phyloP scores from a whole-genome alignment of 345 rosid genomes.

The Capsella bursapastoris region DNA sequence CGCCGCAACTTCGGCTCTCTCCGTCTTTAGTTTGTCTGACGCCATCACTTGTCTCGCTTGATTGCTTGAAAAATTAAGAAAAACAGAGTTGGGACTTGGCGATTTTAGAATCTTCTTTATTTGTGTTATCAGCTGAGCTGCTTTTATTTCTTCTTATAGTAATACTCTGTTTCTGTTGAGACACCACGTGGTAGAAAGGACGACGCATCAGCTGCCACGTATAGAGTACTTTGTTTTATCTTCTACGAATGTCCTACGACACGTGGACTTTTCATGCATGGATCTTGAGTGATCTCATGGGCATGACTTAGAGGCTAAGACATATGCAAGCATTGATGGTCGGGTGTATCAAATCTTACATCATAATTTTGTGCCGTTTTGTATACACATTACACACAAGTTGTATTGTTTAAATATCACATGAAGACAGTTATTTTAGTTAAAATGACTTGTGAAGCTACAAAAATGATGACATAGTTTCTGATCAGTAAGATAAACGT shows the following conservation, averaged over 20 bases:
- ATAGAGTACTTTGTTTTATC: neutral
- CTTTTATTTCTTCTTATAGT: slow-evolving; percentile 36
- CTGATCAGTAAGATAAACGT: too few relatives aligned
- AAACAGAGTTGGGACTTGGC: neutral
- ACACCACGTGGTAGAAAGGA: slow-evolving; percentile 30
- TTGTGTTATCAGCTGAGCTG: neutral
- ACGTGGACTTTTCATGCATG: slow-evolving; percentile 37
- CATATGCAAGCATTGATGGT: neutral
- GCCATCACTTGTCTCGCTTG: slow-evolving; percentile 48
- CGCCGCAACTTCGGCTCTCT: slow-evolving; percentile 61
- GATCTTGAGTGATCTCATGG: slow-evolving; percentile 9
- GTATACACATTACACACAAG: too few relatives aligned
- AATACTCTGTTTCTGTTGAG: neutral
- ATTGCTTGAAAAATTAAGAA: neutral
- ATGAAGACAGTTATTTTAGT: too few relatives aligned
- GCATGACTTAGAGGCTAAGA: slow-evolving; percentile 1
- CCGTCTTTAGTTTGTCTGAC: slow-evolving; percentile 54
- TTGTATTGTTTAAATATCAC: too few relatives aligned
- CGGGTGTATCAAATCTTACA: too few relatives aligned
- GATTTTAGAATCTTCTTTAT: neutral
- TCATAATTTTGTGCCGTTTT: too few relatives aligned
- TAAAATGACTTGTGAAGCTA: too few relatives aligned
- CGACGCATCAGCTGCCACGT: slow-evolving; percentile 38
- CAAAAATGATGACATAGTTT: too few relatives aligned
- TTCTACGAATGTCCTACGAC: slow-evolving; percentile 4